Evolutionary conservation across 2,329 filamentous ascomycete species (phyloP), one percentile per base, ranked within the genome.

Genomic region (Aspergillus sp.): DNA sequence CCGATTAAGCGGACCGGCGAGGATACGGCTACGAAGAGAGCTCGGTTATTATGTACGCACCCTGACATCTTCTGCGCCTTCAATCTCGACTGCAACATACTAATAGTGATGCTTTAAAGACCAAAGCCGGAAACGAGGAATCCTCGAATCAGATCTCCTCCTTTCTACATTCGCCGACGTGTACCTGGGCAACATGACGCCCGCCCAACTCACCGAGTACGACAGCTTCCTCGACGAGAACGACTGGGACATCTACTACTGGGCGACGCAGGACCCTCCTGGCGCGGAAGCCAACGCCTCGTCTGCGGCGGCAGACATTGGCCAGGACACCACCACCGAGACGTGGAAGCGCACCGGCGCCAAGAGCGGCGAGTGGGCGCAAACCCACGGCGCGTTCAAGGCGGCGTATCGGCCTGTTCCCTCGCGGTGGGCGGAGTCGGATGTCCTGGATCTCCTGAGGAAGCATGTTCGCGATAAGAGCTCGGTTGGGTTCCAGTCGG

Each of bases 201-300:
- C 68, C 4, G 61, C 69, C 31, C 82, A 93, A 55, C 78, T 96
- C 48, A 63, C 74, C 48, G 76, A 93, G 61, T 96, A 91, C 67
- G 89, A 96, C 59, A 68, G 73, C 16, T 93, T 98, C 68, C 78
- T 98, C 35, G 91, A 98, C 62, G 91, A 98, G 66, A 98, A 98
- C 63, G 91, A 98, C 67, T 98, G 91, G 91, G 91, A 98, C 59
- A 95, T 98, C 41, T 98, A 98, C 71, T 98, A 98, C 72, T 98
- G 91, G 91, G 86, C 84, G 3, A 98, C 91, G 11, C 91, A 98
- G 62, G 78, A 86, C 48, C 71, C 80, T 4, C 53, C 55, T 1
- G 31, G 37, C 1, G 53, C 60, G 16, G 49, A 41, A 1, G 69
- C 71, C 4, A 72, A 76, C 44, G 69, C 72, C 10, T 22, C 19